Conservation (phyloP, 306 rosid genomes). For the Pueraria montana region DNA sequence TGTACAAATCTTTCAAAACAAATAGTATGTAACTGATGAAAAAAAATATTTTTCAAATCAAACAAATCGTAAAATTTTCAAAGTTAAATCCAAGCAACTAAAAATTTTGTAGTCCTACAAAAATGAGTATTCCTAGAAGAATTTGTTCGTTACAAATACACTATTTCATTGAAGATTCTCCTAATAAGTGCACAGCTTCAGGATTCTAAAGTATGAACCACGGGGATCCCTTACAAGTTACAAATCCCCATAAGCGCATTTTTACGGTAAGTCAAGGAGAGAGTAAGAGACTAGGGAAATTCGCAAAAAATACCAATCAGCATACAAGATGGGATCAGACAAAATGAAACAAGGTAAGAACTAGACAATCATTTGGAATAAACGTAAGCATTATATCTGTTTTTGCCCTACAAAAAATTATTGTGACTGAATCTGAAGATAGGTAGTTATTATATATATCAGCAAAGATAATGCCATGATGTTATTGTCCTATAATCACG, state of each 20-base stretch:
- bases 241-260: no score
- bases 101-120: no score
- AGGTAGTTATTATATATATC: background rate
- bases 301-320: no score
- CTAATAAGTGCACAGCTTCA: background rate
- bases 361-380: background rate
- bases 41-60: no score
- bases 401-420: background rate
- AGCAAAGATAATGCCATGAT: background rate
- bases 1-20: no score
- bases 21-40: no score
- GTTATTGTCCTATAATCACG: background rate
- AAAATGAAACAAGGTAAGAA: background rate
- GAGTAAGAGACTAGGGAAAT: no score
- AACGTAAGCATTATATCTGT: background rate
- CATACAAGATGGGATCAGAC: no score
- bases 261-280: no score
- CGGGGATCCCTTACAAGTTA: background rate
- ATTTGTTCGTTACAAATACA: no score
- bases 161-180: constrained; percentile 11
- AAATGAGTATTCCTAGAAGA: background rate
- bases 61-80: no score
- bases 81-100: no score
- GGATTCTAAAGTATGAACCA: background rate
- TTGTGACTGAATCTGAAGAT: background rate